A percentile compares a stretch with the other conserved stretches of the same genome.
Conservation (phyloP, 495 filamentous ascomycete genomes). For the Hypoxylon cercidicola region DNA sequence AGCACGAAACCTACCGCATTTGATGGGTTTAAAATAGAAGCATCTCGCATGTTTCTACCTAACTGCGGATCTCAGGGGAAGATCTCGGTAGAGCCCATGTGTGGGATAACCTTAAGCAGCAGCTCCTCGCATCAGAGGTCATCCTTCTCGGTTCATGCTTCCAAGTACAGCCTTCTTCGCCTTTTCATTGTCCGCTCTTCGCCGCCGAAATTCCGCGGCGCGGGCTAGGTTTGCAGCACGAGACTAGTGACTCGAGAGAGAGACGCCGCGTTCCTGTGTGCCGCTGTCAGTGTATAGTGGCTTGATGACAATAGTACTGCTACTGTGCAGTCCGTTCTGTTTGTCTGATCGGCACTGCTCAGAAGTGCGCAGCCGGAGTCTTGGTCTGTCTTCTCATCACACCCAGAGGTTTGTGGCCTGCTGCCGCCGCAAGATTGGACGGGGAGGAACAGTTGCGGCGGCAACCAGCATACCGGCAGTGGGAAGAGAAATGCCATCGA, state of each 20-base stretch:
- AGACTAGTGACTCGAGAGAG: conserved; percentile 24
- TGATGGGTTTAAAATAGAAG: conserved; percentile 34
- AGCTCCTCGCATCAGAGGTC: conserved; percentile 5
- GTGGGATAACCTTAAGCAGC: conserved; percentile 1
- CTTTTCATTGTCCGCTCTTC: not conserved
- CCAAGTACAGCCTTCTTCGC: not conserved
- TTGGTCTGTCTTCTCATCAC: conserved; percentile 15
- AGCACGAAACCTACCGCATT: conserved; percentile 18
- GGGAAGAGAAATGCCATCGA: conserved; percentile 13
- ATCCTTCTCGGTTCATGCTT: conserved; percentile 25
- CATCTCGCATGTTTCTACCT: conserved; percentile 12
- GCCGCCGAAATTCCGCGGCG: not conserved
- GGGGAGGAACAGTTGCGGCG: conserved; percentile 19
- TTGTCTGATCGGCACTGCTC: conserved; percentile 6
- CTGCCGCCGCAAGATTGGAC: conserved; percentile 21
- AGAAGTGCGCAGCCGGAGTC: conserved; percentile 21
- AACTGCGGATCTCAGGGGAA: conserved; percentile 2
- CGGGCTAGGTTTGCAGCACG: conserved; percentile 1
- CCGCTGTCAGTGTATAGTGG: not conserved
- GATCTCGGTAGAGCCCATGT: not conserved
- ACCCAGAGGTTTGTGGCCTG: not conserved
- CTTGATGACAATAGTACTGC: conserved; percentile 6
- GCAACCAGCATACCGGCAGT: conserved; percentile 30
- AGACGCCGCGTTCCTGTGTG: conserved; percentile 14
- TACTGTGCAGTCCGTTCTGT: conserved; percentile 1